phyloP scores from a whole-genome alignment of 1,139 yeast genomes.

The Scheffersomyces cryptocercus region DNA sequence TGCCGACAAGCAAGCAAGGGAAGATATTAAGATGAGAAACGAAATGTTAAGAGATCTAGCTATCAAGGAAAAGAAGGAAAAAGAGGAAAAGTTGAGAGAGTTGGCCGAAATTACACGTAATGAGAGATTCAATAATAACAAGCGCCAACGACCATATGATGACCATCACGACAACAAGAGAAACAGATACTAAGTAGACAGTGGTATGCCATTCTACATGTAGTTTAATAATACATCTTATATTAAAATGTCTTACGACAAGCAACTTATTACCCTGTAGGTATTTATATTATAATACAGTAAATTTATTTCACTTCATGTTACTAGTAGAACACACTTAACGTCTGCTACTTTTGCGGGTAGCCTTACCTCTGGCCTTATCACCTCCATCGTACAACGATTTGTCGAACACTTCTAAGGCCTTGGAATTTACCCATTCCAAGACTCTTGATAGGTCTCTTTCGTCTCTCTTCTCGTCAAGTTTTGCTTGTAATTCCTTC shows the following conservation, averaged over 20 bases:
- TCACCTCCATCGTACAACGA: slow-evolving; percentile 63
- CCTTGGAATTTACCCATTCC: slow-evolving; percentile 65
- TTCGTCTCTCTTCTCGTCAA: slow-evolving; percentile 33
- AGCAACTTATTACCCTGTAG: background rate
- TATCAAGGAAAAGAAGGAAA: slow-evolving; percentile 55
- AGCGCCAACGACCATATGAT: background rate
- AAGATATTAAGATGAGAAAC: slow-evolving; percentile 63
- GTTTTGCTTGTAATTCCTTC: slow-evolving; percentile 25
- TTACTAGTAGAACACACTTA: background rate
- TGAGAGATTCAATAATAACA: slow-evolving; percentile 11
- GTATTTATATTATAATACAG: background rate
- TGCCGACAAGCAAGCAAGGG: slow-evolving; percentile 76
- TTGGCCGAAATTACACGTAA: slow-evolving; percentile 62
- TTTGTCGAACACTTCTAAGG: slow-evolving; percentile 51
- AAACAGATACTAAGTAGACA: slow-evolving; percentile 1
- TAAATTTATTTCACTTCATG: no score
- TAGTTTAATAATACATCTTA: background rate
- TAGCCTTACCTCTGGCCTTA: slow-evolving; percentile 26
- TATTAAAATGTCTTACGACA: background rate
- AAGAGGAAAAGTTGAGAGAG: slow-evolving; percentile 58
- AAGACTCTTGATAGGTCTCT: slow-evolving; percentile 47
- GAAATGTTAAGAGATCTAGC: slow-evolving; percentile 56
- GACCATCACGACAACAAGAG: slow-evolving; percentile 1
- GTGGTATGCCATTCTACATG: background rate
- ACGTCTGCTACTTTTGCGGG: slow-evolving; percentile 1